A percentile compares a stretch with the other conserved stretches of the same genome.
These are phyloP conservation scores for Takashimella koratensis DNA, from an alignment of 1,284 basidiomycete genomes.

Conservation along the genomic window DNA sequence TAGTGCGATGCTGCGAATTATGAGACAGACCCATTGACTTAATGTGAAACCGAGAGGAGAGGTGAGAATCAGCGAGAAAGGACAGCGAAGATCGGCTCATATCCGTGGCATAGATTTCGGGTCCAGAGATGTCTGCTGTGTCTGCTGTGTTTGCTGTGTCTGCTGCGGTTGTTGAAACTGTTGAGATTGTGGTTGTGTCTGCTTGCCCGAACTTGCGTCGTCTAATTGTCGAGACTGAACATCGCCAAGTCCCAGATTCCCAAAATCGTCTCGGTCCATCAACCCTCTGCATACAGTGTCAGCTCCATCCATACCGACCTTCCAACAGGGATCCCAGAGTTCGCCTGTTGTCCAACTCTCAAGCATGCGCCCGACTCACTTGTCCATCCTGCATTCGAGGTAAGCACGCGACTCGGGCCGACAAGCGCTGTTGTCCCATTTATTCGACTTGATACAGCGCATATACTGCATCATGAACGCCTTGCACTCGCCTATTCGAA, in stretches of 20 bases:
- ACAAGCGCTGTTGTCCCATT: constrained; percentile 75
- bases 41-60: too few species aligned
- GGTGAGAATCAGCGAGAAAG: too few species aligned
- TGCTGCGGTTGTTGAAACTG: not conserved
- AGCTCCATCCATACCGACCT: too few species aligned
- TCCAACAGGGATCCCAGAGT: too few species aligned
- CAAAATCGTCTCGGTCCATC: constrained; percentile 85
- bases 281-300: constrained; percentile 65
- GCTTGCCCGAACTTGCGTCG: not conserved
- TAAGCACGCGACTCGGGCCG: constrained; percentile 75
- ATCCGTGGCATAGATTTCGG: not conserved
- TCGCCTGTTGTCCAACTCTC: too few species aligned
- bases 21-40: too few species aligned
- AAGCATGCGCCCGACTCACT: too few species aligned
- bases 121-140: not conserved
- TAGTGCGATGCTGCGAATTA: too few species aligned
- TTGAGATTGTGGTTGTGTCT: constrained; percentile 4
- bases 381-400: constrained; percentile 87
- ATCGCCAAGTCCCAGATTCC: constrained; percentile 70
- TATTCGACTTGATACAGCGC: constrained; percentile 72
- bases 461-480: constrained; percentile 82
- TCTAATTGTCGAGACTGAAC: constrained; percentile 21
- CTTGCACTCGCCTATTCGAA: constrained; percentile 97
- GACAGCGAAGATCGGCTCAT: too few species aligned
- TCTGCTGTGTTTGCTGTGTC: not conserved